Evolutionary conservation across 805 yeast species (phyloP).

Genomic region (Wickerhamomyces pijperi): DNA sequence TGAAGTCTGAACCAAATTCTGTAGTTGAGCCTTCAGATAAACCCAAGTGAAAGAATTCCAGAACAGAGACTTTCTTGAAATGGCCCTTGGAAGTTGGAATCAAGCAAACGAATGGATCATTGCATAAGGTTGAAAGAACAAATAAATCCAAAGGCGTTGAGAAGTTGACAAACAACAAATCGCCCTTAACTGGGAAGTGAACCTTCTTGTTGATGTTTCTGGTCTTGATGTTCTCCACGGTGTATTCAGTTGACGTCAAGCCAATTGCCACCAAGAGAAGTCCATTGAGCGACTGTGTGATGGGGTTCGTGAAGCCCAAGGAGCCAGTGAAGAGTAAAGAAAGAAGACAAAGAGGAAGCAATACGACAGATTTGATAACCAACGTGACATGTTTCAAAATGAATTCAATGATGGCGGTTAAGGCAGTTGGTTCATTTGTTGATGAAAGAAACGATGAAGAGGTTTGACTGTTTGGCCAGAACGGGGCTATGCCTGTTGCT

Average conservation of each 20-base stretch:
- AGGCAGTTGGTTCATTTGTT: conserved; percentile 1
- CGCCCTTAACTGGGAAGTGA: conserved; percentile 26
- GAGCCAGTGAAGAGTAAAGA: background rate
- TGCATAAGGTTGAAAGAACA: conserved; percentile 21
- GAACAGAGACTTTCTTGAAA: conserved; percentile 10
- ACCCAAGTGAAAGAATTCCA: conserved; percentile 1
- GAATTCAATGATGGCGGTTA: conserved; percentile 2
- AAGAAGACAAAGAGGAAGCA: background rate
- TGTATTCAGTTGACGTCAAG: conserved; percentile 7
- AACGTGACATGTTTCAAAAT: background rate
- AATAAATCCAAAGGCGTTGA: conserved; percentile 35
- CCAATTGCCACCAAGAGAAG: conserved; percentile 9
- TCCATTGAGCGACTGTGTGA: background rate
- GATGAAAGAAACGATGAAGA: conserved; percentile 6
- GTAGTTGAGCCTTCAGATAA: background rate
- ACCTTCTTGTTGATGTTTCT: conserved; percentile 2
- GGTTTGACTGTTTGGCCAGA: conserved; percentile 43
- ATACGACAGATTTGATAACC: background rate
- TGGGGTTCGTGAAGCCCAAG: background rate
- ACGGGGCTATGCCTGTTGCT: conserved; percentile 91
- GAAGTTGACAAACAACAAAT: conserved; percentile 37
- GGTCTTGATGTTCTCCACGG: conserved; percentile 13
- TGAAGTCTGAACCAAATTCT: conserved; percentile 7
- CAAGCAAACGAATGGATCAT: conserved; percentile 19
- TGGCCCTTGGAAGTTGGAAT: conserved; percentile 27